Base-by-base conservation (phyloP, 2,329 filamentous ascomycete species). In the Ceratocystis alfenasii region DNA sequence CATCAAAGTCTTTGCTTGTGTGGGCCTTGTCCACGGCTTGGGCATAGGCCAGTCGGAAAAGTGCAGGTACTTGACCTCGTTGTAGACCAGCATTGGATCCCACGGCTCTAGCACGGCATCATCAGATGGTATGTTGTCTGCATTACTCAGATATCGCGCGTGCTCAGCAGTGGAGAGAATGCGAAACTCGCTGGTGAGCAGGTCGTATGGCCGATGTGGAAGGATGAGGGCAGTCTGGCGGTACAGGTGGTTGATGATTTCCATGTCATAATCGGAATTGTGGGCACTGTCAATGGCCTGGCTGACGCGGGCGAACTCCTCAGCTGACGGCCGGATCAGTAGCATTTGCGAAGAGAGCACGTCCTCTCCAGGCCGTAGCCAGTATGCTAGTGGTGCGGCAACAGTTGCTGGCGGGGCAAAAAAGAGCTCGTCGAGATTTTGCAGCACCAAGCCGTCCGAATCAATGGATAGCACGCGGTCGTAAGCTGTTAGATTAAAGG, bases 11-110 rank as follows among this genome's bases (percentile, higher is more conserved):
- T 68, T 22, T 0, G 66, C 53, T 0, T 70, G 67, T 0, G 67
- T 30, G 0, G 69, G 69, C 0, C 60, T 71, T 75, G 69, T 67
- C 79, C 79, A 81, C 0, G 79, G 79, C 67, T 89, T 89, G 0
- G 86, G 85, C 5, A 88, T 70, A 0, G 87, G 87, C 83, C 83
- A 87, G 71, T 90, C 87, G 12, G 83, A 86, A 72, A 89, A 89
- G 72, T 89, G 87, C 1, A 89, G 76, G 4, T 87, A 78, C 69
- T 87, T 88, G 5, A 84, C 83, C 70, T 87, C 83, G 15, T 78
- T 78, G 64, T 82, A 76, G 0, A 79, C 77, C 36, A 72, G 65
- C 67, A 74, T 25, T 0, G 85, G 78, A 70, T 88, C 81, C 84
- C 86, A 89, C 1, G 71, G 69, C 20, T 64, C 65, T 1, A 36